phyloP scores from a whole-genome alignment of 257 asterid species.

The Forsythia viridissima region DNA sequence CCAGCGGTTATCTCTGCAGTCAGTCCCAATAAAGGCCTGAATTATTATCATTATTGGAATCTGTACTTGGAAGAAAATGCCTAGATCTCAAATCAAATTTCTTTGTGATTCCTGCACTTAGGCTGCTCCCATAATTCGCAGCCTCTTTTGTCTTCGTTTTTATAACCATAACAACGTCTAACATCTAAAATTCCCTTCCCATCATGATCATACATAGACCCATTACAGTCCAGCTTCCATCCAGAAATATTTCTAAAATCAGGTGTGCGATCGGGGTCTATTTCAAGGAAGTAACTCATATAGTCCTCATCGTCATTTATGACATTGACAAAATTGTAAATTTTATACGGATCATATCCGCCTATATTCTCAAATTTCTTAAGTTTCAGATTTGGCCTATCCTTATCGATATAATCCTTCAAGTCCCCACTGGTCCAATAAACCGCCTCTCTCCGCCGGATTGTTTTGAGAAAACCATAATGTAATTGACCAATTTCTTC shows the following conservation, averaged over 20 bases:
- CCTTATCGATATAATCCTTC: conserved; percentile 11
- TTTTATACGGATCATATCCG: background rate
- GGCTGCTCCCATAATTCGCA: conserved; percentile 7
- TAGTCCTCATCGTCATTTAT: conserved; percentile 21
- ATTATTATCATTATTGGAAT: no score
- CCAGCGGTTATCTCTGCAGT: conserved; percentile 42
- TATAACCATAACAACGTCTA: background rate
- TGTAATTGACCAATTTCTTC: conserved; percentile 37
- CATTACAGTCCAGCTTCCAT: conserved; percentile 11
- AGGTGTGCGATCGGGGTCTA: background rate
- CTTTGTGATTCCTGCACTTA: background rate
- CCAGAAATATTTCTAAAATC: conserved; percentile 14
- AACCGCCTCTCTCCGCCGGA: conserved; percentile 31
- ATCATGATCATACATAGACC: background rate
- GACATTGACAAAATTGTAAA: conserved; percentile 26
- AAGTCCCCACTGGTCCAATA: conserved; percentile 46
- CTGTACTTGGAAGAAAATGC: background rate
- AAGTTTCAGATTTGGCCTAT: background rate
- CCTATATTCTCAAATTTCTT: conserved; percentile 18
- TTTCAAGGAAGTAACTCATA: conserved; percentile 20
- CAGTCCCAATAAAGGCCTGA: conserved; percentile 33
- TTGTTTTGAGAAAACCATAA: conserved; percentile 38
- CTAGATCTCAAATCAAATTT: background rate
- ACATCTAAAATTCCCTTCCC: background rate
- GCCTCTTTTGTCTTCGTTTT: background rate